Percentiles rank a stretch among this genome's conserved stretches.
phyloP scores from a whole-genome alignment of 768 basidiomycete species.

The Tephrocybe sp. region DNA sequence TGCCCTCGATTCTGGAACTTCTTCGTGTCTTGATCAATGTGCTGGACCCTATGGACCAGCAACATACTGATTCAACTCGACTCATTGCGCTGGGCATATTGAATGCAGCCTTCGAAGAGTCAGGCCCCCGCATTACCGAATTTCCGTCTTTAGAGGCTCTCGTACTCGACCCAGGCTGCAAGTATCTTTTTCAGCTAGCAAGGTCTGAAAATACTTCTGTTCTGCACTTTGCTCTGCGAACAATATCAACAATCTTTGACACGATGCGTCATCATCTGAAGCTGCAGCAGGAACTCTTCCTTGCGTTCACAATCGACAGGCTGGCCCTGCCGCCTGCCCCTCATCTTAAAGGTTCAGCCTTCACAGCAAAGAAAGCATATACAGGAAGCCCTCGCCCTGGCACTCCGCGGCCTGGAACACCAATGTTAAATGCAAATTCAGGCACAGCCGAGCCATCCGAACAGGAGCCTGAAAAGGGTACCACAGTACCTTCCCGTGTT shows the following conservation, averaged over 20 bases:
- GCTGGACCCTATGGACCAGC: conserved; percentile 89
- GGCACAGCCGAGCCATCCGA: conserved; percentile 34
- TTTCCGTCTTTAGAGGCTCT: conserved; percentile 80
- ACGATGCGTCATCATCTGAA: conserved; percentile 86
- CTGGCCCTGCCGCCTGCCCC: conserved; percentile 57
- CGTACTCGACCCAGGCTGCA: conserved; percentile 88
- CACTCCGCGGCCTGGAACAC: conserved; percentile 57
- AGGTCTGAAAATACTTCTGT: conserved; percentile 84
- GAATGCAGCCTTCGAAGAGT: conserved; percentile 84
- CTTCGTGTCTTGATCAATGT: conserved; percentile 94
- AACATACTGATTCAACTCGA: conserved; percentile 95
- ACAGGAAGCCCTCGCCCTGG: conserved; percentile 26
- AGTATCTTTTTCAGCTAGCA: conserved; percentile 95
- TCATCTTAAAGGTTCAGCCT: conserved; percentile 24
- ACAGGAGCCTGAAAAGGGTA: conserved; percentile 43
- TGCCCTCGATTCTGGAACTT: conserved; percentile 90
- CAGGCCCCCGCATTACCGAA: conserved; percentile 70
- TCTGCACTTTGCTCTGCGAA: conserved; percentile 78
- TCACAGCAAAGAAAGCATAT: conserved; percentile 29
- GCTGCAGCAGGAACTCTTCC: conserved; percentile 92
- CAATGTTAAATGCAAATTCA: conserved; percentile 41
- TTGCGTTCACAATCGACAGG: conserved; percentile 92
- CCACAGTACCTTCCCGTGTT: conserved; percentile 52
- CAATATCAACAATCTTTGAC: conserved; percentile 85
- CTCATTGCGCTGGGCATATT: conserved; percentile 85